Base-by-base conservation (phyloP, 805 yeast genomes). In the Candida caryicola region DNA sequence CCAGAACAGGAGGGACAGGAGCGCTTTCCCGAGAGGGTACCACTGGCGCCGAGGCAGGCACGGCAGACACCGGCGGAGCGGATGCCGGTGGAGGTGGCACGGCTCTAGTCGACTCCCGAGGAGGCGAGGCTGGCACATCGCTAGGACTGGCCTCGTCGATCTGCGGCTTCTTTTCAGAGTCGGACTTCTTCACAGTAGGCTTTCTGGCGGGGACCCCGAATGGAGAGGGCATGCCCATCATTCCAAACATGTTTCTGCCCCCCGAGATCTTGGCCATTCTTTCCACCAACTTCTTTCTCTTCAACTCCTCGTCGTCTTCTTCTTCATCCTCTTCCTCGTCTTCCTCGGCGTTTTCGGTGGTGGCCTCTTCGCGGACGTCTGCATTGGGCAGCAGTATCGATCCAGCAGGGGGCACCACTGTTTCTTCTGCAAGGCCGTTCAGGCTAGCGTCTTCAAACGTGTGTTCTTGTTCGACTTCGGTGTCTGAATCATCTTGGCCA, bases 181-280 rank as follows among this genome's bases (percentile, higher is more conserved):
- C 19, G 17, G 23, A 3, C 23, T 31, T 27, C 25, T 21, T 21
- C 25, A 21, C 25, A 10, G 47, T 34, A 5, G 39, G 19, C 9
- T 31, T 31, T 6, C 23, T 29, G 6, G 43, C 38, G 7, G 60
- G 47, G 0, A 43, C 50, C 3, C 73, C 71, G 41, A 59, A 69
- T 5, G 65, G 67, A 14, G 68, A 55, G 44, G 74, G 51, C 69
- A 67, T 66, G 2, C 81, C 81, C 79, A 77, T 73, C 82, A 77
- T 77, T 31, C 89, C 90, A 61, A 81, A 74, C 81, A 85, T 77
- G 41, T 85, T 82, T 64, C 84, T 74, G 4, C 89, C 89, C 15
- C 96, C 95, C 0, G 97, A 85, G 14, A 91, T 74, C 51, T 82
- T 86, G n/a, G 99, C 98, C 96, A 91, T 91, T 44, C 97, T 77